Evolutionary conservation across 495 filamentous ascomycete genomes (phyloP).

Genomic region (Aspergillus coremiiformis): DNA sequence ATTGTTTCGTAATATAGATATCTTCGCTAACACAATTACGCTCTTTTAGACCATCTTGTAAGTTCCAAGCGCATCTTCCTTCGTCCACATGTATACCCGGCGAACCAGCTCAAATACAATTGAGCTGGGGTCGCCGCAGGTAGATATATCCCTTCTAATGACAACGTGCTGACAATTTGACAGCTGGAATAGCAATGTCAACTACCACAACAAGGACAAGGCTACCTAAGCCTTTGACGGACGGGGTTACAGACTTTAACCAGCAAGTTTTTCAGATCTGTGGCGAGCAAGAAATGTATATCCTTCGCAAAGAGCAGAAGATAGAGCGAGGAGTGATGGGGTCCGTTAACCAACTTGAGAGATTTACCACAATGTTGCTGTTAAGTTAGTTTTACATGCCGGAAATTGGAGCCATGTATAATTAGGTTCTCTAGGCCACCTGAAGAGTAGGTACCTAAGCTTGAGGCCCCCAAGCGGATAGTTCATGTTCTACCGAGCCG

Average conservation of each 20-base stretch:
- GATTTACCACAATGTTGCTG: not conserved
- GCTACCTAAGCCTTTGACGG: slow-evolving; percentile 35
- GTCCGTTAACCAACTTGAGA: not conserved
- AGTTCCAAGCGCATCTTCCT: slow-evolving; percentile 26
- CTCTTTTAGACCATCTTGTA: slow-evolving; percentile 55
- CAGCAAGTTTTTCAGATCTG: not conserved
- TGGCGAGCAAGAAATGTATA: slow-evolving; percentile 14
- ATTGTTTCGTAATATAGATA: not conserved
- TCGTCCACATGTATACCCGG: not conserved
- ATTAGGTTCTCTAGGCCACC: not conserved
- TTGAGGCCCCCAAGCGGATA: not conserved
- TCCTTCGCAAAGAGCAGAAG: slow-evolving; percentile 13
- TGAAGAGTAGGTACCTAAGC: not conserved
- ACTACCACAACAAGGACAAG: slow-evolving; percentile 94
- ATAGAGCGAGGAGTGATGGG: slow-evolving; percentile 13
- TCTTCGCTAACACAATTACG: slow-evolving; percentile 25
- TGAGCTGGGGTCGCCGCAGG: not conserved
- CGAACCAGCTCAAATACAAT: not conserved
- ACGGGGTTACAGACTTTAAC: not conserved
- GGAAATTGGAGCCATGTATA: not conserved
- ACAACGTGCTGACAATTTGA: slow-evolving; percentile 18
- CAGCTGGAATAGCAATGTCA: slow-evolving; percentile 91
- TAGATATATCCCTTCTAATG: not conserved
- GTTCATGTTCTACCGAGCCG: slow-evolving; percentile 26
- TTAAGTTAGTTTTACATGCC: slow-evolving; percentile 3